Evolutionary conservation across 2,329 filamentous ascomycete species (phyloP), one percentile per base, ranked within the genome.

Genomic region (Aschersonia sp.): DNA sequence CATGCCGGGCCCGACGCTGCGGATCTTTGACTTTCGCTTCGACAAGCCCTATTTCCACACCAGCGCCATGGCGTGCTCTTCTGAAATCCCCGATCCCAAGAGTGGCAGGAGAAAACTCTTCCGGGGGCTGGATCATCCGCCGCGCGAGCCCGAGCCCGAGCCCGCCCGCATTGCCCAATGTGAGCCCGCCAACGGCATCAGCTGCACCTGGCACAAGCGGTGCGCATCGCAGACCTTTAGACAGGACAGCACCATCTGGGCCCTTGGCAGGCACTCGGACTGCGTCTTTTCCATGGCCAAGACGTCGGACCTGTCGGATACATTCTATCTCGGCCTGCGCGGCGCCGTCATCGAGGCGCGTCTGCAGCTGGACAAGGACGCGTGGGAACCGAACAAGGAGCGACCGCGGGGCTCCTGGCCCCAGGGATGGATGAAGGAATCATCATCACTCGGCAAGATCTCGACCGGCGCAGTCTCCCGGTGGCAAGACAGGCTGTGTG

Each of bases 21-120:
- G 72, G 46, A 57, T 76, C 33, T 78, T 77, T 50, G 75, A 78
- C 61, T 73, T 75, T 47, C 72, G 75, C 9, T 72, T 69, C 60
- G 58, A 67, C 0, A 70, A 63, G 51, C 52, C 60, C 3, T 78
- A 78, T 52, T 59, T 68, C 47, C 68, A 77, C 58, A 71, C 70
- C 3, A 61, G 66, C 4, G 68, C 64, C 5, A 60, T 76, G 9
- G 63, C 71, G 0, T 78, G 75, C 54, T 62, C 65, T 6, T 14
- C 44, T 11, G 14, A 12, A n/a, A 37, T 11, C 49, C 49, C 1
- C 31, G 35, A 14, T 46, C 46, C 35, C 35, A 37, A 37, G 35
- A 8, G 8, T 5, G 22, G 22, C 22, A 22, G 22, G 22, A 22
- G 4, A 22, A 22, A 22, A 22, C 22, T 22, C 22, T 22, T 22